phyloP scores from a whole-genome alignment of 352 stramenopile genomes.

The Poterioochromonas sp. region DNA sequence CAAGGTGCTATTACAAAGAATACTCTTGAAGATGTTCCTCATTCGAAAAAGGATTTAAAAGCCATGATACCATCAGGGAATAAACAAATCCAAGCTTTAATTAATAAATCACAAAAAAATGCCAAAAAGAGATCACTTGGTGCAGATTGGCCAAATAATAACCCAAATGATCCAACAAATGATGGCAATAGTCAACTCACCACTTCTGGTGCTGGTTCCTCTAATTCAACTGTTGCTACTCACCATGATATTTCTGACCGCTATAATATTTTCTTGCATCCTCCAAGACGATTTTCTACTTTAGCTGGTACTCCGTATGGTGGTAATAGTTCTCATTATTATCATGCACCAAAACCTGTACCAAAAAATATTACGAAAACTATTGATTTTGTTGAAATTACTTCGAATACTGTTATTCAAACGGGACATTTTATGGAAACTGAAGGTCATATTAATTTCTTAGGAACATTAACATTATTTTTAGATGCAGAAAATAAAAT shows the following conservation, averaged over 20 bases:
- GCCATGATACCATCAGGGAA: not conserved
- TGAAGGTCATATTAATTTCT: conserved; percentile 7
- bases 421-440: not conserved
- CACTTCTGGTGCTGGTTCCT: not conserved
- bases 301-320: conserved; percentile 1
- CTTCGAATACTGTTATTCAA: not conserved
- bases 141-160: not conserved
- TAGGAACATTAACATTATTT: not conserved
- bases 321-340: not conserved
- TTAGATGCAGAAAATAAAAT: conserved; percentile 18
- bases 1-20: not conserved
- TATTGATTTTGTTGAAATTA: not conserved
- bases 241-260: not conserved
- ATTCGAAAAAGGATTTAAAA: not conserved
- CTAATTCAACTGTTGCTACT: not conserved
- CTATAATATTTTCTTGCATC: conserved; percentile 11
- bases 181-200: not conserved
- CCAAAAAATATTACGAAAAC: not conserved
- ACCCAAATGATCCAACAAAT: not conserved
- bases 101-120: not conserved
- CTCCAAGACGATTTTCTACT: not conserved
- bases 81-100: not conserved
- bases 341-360: no score
- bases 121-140: not conserved
- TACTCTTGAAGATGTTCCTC: not conserved